phyloP scores from a whole-genome alignment of 768 basidiomycete genomes.

The Leccinum barrowsii region DNA sequence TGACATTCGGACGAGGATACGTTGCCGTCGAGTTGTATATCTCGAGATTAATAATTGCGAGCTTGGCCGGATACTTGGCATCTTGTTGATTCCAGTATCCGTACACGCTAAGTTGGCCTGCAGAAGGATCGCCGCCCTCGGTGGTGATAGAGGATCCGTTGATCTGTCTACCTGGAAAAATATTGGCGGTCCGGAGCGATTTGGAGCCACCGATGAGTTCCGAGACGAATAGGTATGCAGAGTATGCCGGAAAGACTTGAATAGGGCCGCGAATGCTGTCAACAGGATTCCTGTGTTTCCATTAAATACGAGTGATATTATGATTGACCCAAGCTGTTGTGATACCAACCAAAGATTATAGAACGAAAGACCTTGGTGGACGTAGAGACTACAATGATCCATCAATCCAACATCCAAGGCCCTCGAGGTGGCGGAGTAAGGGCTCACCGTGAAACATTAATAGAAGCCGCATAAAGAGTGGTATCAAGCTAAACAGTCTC shows the following conservation, averaged over 20 bases:
- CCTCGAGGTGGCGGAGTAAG: not conserved
- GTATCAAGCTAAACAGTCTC: constrained; percentile 12
- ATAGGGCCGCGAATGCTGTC: constrained; percentile 46
- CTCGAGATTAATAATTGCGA: constrained; percentile 48
- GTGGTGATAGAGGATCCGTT: constrained; percentile 54
- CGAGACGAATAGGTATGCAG: constrained; percentile 47
- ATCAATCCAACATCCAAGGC: not conserved
- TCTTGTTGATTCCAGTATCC: constrained; percentile 44
- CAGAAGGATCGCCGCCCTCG: constrained; percentile 42
- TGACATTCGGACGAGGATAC: constrained; percentile 38
- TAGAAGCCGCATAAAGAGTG: constrained; percentile 27
- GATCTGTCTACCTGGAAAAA: constrained; percentile 48
- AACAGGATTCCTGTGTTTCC: constrained; percentile 41
- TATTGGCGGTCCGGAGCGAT: constrained; percentile 42
- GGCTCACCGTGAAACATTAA: constrained; percentile 45
- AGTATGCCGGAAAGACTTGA: constrained; percentile 52
- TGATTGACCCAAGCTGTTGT: not conserved
- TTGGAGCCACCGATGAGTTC: constrained; percentile 46
- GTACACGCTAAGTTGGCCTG: constrained; percentile 49
- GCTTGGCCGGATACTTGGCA: constrained; percentile 38
- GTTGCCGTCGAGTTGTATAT: constrained; percentile 48
- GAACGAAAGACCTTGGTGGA: constrained; percentile 48
- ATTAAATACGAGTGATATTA: not conserved
- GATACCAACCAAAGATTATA: constrained; percentile 44
- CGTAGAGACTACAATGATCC: constrained; percentile 37